Base-by-base conservation (phyloP, 768 basidiomycete genomes). In the Lactarius hatsudake region DNA sequence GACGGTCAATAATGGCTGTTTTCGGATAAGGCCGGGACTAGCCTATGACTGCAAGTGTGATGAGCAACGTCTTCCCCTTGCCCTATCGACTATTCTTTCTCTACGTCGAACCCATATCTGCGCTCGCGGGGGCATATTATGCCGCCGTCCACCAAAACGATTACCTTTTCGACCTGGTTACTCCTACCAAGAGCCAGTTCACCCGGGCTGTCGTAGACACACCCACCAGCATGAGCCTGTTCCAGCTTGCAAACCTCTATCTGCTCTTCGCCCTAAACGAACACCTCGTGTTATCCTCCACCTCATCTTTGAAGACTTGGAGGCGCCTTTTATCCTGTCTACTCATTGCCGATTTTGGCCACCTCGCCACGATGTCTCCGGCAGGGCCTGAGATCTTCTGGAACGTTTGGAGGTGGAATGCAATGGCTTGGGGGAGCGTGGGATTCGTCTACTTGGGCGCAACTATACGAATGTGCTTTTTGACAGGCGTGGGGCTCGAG, bases 391-490 rank as follows among this genome's bases (percentile, higher is more conserved):
- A 76, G 13, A 78, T 81, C 26, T 84, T 79, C 68, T 79, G 81
- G 79, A 73, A 74, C 23, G 74, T 81, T n/a, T 77, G 76, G 78
- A 77, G 76, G 45, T 84, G 82, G 83, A 83, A 82, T 69, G 81
- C 81, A 61, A 83, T 84, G 83, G 75, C 77, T 28, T 84, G 81
- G 82, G 82, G 84, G 0, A 83, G 82, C 56, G 79, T 84, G n/a
- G 83, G 82, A 15, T 83, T 84, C 56, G 83, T 84, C 9, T 84
- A 83, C 63, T 57, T 76, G 13, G 83, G 83, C 1, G 83, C 82
- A 43, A 73, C 73, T 4, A 78, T 80, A 78, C 73, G 82, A 65
- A 76, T 79, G 45, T 76, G 76, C 28, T 84, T 84, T 69, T 70
- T 80, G 55, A 51, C 71, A 53, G 79, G 79, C 9, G 23, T 80